These are phyloP conservation scores for Buddleja alternifolia DNA, from an alignment of 257 asterid genomes.

Conservation along the genomic window DNA sequence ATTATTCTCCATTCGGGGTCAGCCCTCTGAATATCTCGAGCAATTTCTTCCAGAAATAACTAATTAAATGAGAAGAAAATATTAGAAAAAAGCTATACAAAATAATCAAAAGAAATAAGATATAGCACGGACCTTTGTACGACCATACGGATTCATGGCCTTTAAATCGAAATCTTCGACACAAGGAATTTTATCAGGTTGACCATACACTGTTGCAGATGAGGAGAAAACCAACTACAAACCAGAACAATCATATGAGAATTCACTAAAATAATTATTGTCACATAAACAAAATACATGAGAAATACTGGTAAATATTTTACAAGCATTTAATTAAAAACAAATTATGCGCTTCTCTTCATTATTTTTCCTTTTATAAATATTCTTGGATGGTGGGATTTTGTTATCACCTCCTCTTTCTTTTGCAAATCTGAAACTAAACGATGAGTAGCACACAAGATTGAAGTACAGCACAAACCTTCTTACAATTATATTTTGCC, in stretches of 20 bases:
- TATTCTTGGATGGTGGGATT: neutral
- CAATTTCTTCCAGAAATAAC: slow-evolving; percentile 90
- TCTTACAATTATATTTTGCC: slow-evolving; percentile 89
- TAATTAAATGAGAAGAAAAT: slow-evolving; percentile 28
- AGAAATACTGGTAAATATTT: neutral
- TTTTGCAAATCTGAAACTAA: slow-evolving; percentile 9
- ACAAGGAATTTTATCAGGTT: slow-evolving; percentile 87
- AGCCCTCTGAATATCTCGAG: slow-evolving; percentile 74
- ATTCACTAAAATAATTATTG: neutral
- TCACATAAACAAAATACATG: neutral
- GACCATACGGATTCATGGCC: slow-evolving; percentile 98
- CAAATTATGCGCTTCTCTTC: too few species aligned
- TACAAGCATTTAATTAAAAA: neutral
- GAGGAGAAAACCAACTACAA: slow-evolving; percentile 92
- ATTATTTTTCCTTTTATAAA: too few species aligned
- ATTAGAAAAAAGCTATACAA: neutral
- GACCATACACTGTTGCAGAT: slow-evolving; percentile 97
- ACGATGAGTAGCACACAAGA: neutral
- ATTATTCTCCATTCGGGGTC: slow-evolving; percentile 83
- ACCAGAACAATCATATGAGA: slow-evolving; percentile 26
- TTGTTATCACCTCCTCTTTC: neutral
- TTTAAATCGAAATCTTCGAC: slow-evolving; percentile 75
- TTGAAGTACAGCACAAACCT: slow-evolving; percentile 48
- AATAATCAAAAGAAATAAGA: neutral
- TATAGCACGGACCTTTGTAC: slow-evolving; percentile 68